Evolutionary conservation across 1,139 yeast species (phyloP).

Genomic region (Meyerozyma smithsonii): DNA sequence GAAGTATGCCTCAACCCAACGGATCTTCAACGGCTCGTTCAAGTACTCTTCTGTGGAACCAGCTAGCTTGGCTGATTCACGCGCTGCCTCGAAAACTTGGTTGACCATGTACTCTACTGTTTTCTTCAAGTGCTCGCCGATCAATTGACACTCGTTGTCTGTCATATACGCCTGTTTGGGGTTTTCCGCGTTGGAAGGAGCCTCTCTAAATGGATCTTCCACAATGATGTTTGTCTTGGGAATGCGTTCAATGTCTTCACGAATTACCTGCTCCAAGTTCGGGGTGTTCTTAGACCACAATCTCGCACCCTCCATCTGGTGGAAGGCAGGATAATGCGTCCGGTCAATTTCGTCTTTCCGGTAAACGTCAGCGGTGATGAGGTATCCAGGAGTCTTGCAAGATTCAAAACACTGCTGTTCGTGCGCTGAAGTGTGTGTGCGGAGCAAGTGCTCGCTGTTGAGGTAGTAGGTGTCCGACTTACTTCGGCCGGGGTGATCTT

Average conservation of each 20-base stretch:
- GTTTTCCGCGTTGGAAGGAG: conserved; percentile 52
- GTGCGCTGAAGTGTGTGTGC: conserved; percentile 98
- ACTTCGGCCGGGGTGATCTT: conserved; percentile 90
- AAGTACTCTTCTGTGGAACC: conserved; percentile 61
- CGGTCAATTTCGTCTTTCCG: conserved; percentile 93
- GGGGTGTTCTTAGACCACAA: conserved; percentile 59
- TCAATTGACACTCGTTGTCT: conserved; percentile 60
- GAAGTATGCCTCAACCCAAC: conserved; percentile 95
- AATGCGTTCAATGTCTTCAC: conserved; percentile 56
- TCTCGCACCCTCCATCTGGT: conserved; percentile 96
- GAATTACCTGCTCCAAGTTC: conserved; percentile 39
- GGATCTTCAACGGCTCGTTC: conserved; percentile 72
- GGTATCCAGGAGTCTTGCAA: conserved; percentile 76
- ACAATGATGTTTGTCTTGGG: conserved; percentile 70
- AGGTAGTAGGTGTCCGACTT: conserved; percentile 90
- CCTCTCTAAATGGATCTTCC: conserved; percentile 57
- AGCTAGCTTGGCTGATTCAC: conserved; percentile 59
- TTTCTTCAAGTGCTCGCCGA: conserved; percentile 75
- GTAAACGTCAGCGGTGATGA: conserved; percentile 93
- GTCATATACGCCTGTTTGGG: conserved; percentile 81
- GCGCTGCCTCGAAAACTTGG: conserved; percentile 76
- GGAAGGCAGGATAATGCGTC: conserved; percentile 96
- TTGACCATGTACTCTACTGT: conserved; percentile 80
- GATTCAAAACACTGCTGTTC: conserved; percentile 75
- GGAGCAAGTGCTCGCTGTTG: conserved; percentile 61